phyloP scores from a whole-genome alignment of 495 filamentous ascomycete genomes.

The Cercophora newfieldiana region DNA sequence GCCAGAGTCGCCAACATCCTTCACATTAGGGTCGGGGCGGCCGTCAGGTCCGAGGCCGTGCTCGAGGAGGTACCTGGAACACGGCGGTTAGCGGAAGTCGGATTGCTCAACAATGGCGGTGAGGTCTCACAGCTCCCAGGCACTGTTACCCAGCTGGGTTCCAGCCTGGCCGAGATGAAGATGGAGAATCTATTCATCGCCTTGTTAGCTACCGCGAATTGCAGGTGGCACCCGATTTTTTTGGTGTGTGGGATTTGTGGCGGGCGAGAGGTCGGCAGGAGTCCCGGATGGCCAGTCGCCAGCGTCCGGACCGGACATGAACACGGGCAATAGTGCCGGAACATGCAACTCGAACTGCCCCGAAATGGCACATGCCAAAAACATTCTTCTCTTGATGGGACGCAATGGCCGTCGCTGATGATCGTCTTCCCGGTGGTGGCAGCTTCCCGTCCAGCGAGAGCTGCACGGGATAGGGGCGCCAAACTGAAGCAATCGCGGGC shows the following conservation, averaged over 20 bases:
- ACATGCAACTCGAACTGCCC: neutral
- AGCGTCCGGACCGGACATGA: neutral
- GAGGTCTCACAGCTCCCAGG: constrained; percentile 86
- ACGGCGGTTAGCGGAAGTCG: constrained; percentile 16
- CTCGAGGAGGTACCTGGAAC: constrained; percentile 78
- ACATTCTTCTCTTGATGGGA: neutral
- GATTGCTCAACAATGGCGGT: constrained; percentile 38
- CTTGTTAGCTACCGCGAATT: constrained; percentile 17
- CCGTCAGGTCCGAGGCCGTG: constrained; percentile 83
- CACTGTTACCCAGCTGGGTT: constrained; percentile 88
- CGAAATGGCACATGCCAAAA: neutral
- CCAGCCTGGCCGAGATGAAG: constrained; percentile 93
- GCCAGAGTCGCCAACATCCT: constrained; percentile 62
- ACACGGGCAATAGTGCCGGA: neutral
- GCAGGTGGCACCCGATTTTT: neutral
- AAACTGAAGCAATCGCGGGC: constrained; percentile 10
- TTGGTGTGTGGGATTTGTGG: constrained; percentile 6
- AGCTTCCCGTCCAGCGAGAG: neutral
- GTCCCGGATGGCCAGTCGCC: neutral
- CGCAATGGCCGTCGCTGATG: neutral
- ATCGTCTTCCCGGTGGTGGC: neutral
- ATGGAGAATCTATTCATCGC: constrained; percentile 67
- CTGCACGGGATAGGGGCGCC: neutral
- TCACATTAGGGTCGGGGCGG: constrained; percentile 61
- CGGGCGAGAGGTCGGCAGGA: neutral